A percentile compares a stretch with the other conserved stretches of the same genome.
Evolutionary conservation across 1,284 basidiomycete species (phyloP).

Genomic region (Puccinia coronata): DNA sequence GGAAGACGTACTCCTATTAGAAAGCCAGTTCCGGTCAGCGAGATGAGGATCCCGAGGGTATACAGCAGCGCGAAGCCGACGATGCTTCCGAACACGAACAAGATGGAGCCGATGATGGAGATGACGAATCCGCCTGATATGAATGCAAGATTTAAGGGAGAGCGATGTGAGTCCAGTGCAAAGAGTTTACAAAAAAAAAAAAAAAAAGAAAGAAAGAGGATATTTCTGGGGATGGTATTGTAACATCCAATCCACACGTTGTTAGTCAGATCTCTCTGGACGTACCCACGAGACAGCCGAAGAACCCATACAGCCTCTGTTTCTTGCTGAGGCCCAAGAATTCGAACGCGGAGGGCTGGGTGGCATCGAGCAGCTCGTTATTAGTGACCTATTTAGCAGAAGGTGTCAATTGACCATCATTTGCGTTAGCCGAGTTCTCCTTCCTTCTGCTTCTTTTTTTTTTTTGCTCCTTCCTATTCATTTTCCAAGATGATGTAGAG

Average conservation of each 20-base stretch:
- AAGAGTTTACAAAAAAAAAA: too few species aligned
- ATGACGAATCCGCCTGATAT: conserved; percentile 71
- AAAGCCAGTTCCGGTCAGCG: conserved; percentile 84
- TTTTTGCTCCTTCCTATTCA: too few species aligned
- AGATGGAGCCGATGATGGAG: conserved; percentile 75
- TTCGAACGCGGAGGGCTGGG: conserved; percentile 42
- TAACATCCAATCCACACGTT: too few species aligned
- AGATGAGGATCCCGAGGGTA: conserved; percentile 76
- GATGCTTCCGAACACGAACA: conserved; percentile 73
- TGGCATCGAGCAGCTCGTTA: conserved; percentile 38
- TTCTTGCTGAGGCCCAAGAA: conserved; percentile 34
- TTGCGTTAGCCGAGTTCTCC: too few species aligned
- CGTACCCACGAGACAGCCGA: conserved; percentile 30
- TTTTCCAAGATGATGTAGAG: neutral
- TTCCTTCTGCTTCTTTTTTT: too few species aligned
- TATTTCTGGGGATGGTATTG: too few species aligned
- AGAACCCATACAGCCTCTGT: conserved; percentile 27
- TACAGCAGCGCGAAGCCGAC: conserved; percentile 80
- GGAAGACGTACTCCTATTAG: conserved; percentile 69
- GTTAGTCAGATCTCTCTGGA: too few species aligned
- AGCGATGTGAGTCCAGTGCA: too few species aligned
- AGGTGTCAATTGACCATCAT: too few species aligned
- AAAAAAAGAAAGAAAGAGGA: conserved; percentile 23
- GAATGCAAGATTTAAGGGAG: too few species aligned
- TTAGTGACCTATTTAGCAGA: conserved; percentile 40